These are phyloP conservation scores for Perilla frutescens DNA, from an alignment of 257 asterid species.

Conservation along the genomic window DNA sequence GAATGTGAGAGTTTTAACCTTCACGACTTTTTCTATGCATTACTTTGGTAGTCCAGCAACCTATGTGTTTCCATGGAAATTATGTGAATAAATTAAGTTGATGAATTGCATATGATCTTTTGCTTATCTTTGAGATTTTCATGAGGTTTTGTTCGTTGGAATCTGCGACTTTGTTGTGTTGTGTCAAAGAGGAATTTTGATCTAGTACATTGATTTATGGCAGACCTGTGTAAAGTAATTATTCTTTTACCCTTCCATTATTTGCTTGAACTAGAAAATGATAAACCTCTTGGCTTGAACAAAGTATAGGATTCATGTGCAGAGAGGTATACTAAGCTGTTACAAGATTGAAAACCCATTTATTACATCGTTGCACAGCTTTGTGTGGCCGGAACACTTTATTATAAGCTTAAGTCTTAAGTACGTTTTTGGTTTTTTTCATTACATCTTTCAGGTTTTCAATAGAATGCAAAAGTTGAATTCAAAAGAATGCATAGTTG, in stretches of 20 bases:
- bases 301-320: conserved; percentile 2
- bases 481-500: conserved; percentile 5
- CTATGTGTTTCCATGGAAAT: not conserved
- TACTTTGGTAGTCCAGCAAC: conserved; percentile 7
- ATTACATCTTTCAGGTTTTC: conserved; percentile 34
- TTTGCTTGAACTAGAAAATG: not conserved
- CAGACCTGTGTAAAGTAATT: not conserved
- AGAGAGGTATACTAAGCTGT: not conserved
- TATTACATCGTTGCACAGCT: not conserved
- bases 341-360: not conserved
- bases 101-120: conserved; percentile 8
- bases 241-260: not conserved
- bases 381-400: not conserved
- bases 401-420: conserved; percentile 3
- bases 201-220: conserved; percentile 25
- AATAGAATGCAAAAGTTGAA: not conserved
- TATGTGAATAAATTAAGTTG: not conserved
- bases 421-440: not conserved
- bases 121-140: not conserved
- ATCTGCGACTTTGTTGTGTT: not conserved
- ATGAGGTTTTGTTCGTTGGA: not conserved
- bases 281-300: not conserved
- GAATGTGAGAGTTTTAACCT: not conserved
- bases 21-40: not conserved
- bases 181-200: not conserved